Evolutionary conservation across 495 filamentous ascomycete genomes (phyloP).

Genomic region (Xanthoparmelia taractica): DNA sequence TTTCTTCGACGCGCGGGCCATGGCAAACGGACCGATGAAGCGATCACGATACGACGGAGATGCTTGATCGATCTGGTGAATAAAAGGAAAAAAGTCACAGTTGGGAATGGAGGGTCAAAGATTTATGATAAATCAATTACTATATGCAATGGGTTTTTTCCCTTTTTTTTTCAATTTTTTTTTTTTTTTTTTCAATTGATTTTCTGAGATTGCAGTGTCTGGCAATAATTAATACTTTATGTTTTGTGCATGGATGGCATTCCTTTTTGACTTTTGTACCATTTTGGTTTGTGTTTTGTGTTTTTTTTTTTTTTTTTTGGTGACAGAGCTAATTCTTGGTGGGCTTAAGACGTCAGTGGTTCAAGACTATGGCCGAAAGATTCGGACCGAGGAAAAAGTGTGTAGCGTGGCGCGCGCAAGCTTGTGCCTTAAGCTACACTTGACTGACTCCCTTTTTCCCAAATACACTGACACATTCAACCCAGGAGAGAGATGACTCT

Average conservation of each 20-base stretch:
- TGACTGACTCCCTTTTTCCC: neutral
- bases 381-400: neutral
- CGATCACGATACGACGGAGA: neutral
- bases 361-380: conserved; percentile 5
- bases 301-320: neutral
- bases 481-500: too few relatives aligned
- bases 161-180: too few relatives aligned
- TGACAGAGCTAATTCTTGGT: neutral
- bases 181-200: neutral
- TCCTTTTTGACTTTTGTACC: neutral
- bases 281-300: too few relatives aligned
- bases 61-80: neutral
- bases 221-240: too few relatives aligned
- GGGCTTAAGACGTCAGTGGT: conserved; percentile 5
- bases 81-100: neutral
- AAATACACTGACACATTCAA: too few relatives aligned
- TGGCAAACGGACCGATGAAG: neutral
- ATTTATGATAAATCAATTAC: neutral
- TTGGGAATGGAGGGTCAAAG: neutral
- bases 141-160: neutral
- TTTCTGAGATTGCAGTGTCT: too few relatives aligned
- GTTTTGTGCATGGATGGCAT: too few relatives aligned
- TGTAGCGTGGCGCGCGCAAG: neutral
- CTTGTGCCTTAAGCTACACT: neutral
- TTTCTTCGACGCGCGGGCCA: too few relatives aligned